phyloP scores from a whole-genome alignment of 2,329 filamentous ascomycete genomes.

The Cryphonectria naterciae region DNA sequence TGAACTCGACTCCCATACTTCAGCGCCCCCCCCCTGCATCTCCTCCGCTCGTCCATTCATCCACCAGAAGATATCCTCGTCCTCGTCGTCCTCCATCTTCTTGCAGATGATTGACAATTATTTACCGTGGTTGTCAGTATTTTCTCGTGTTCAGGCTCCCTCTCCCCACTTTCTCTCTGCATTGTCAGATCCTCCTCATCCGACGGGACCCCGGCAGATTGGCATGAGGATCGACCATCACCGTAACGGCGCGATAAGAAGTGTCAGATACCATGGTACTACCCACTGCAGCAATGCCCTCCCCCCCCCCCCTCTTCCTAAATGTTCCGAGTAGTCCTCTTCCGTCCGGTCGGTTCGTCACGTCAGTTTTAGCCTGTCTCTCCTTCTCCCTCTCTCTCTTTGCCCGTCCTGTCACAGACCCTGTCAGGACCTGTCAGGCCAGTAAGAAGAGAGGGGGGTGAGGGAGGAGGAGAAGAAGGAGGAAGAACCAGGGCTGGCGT shows the following conservation, averaged over 20 bases:
- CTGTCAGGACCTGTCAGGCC: background rate
- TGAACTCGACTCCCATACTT: background rate
- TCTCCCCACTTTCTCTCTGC: background rate
- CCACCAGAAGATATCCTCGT: background rate
- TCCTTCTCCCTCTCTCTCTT: background rate
- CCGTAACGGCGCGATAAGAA: background rate
- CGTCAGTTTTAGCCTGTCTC: background rate
- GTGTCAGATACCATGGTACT: conserved; percentile 4
- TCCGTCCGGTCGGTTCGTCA: background rate
- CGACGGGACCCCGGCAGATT: background rate
- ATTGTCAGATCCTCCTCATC: background rate
- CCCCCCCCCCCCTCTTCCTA: background rate
- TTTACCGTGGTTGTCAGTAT: background rate
- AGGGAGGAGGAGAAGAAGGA: background rate
- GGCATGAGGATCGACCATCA: background rate
- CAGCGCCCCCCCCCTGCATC: background rate
- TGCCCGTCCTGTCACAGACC: background rate
- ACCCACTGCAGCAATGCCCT: background rate
- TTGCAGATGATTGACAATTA: background rate
- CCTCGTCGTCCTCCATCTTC: background rate
- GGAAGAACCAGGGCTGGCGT: background rate
- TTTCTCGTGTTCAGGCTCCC: background rate
- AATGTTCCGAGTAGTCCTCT: background rate
- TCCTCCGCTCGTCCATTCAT: background rate
- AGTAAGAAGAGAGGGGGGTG: background rate